These are phyloP conservation scores for Beta macrorhiza DNA, from an alignment of 179 eudicot species.

Conservation along the genomic window DNA sequence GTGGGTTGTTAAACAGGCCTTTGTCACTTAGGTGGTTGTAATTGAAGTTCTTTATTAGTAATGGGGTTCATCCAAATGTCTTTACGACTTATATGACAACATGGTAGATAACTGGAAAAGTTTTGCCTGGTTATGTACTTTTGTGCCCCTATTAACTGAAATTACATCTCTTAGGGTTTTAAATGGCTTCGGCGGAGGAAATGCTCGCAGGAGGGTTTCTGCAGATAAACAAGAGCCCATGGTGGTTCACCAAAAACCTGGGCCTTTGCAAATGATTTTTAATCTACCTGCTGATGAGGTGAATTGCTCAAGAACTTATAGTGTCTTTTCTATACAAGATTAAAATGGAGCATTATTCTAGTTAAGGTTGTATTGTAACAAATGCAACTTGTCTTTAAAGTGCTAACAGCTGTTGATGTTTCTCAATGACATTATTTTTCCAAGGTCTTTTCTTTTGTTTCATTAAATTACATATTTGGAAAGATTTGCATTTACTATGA, in stretches of 20 bases:
- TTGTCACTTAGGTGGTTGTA: no score
- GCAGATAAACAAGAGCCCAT: slow-evolving; percentile 63
- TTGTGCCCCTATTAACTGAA: not conserved
- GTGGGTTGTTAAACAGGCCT: no score
- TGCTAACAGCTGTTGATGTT: not conserved
- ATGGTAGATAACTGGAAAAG: not conserved
- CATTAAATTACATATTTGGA: not conserved
- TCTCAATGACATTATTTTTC: not conserved
- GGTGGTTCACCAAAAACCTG: slow-evolving; percentile 85
- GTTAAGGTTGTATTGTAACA: not conserved
- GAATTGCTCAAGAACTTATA: slow-evolving; percentile 19
- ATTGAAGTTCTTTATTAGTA: no score
- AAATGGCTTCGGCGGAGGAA: slow-evolving; percentile 76
- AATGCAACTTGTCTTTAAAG: not conserved
- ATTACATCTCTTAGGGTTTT: slow-evolving; percentile 38
- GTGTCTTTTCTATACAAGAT: not conserved
- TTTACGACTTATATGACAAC: not conserved
- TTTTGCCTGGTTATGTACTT: not conserved
- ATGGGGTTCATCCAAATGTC: no score
- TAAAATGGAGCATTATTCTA: not conserved
- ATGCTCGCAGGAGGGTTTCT: slow-evolving; percentile 57
- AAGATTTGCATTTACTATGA: not conserved
- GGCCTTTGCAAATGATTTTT: slow-evolving; percentile 88
- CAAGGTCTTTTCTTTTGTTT: not conserved
- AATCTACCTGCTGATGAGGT: slow-evolving; percentile 82